phyloP scores from a whole-genome alignment of 2,329 filamentous ascomycete species.

The Epichloe festucae region DNA sequence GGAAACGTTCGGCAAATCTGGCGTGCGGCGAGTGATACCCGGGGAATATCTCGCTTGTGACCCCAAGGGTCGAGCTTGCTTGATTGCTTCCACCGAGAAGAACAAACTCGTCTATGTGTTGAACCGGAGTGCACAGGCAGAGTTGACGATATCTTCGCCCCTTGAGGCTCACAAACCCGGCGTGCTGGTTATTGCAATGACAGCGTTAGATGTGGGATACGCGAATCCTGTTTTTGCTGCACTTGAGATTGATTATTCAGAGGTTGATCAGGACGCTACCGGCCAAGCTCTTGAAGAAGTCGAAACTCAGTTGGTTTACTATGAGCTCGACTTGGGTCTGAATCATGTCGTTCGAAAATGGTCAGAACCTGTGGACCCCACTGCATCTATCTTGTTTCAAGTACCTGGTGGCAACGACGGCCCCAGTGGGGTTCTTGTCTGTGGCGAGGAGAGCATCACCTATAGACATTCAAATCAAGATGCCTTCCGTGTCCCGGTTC shows the following conservation, averaged over 20 bases:
- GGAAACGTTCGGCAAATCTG: constrained; percentile 97
- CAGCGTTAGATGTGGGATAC: constrained; percentile 87
- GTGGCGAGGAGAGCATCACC: constrained; percentile 85
- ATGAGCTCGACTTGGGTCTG: constrained; percentile 89
- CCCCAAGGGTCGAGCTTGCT: constrained; percentile 86
- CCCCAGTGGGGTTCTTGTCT: constrained; percentile 89
- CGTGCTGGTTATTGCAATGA: constrained; percentile 77
- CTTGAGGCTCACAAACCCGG: constrained; percentile 91
- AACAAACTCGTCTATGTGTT: constrained; percentile 99
- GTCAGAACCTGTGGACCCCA: constrained; percentile 86
- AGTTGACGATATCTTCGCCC: constrained; percentile 92
- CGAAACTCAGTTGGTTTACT: constrained; percentile 90
- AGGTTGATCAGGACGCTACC: constrained; percentile 80
- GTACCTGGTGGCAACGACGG: constrained; percentile 90
- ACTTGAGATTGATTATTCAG: constrained; percentile 84
- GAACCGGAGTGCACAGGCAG: constrained; percentile 86
- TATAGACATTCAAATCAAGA: constrained; percentile 96
- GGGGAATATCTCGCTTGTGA: constrained; percentile 97
- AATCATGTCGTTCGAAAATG: constrained; percentile 97
- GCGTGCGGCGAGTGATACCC: constrained; percentile 81
- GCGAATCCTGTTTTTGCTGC: constrained; percentile 94
- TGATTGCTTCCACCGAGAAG: constrained; percentile 92
- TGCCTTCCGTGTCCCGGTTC: constrained; percentile 78
- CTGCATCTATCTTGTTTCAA: constrained; percentile 81
- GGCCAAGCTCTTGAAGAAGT: constrained; percentile 69